Base-by-base conservation (phyloP, 2,329 filamentous ascomycete genomes). In the Alternaria tenuissima region DNA sequence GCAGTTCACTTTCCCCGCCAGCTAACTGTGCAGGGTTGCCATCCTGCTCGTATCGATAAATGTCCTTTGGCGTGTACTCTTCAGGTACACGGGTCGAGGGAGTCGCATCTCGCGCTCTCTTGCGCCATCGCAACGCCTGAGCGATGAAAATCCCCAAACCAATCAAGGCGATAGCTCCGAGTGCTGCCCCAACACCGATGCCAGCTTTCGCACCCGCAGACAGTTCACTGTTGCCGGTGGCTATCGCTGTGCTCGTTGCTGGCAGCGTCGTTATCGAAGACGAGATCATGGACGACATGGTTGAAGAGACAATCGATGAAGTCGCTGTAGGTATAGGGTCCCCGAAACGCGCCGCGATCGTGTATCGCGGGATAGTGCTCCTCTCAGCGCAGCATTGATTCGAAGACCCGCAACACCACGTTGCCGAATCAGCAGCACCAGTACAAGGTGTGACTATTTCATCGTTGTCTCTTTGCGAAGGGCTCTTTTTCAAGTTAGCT, bases 111-210 rank as follows among this genome's bases (percentile, higher is more conserved):
- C 28, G 28, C 12, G 54, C 43, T 16, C n/a, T 52, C 38, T 53
- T 60, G 20, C 56, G 49, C 60, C 60, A 60, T 42, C 54, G 56
- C 53, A 65, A 24, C 18, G 60, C 62, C 48, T 57, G 60, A n/a
- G 24, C 39, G 0, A 63, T 41, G 16, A 63, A 63, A 9, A 56
- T n/a, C 9, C 60, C 60, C 12, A 63, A 9, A 7, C 24, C 57
- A 2, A 58, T 39, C 26, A 65, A 47, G 4, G 39, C 47, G 8
- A 63, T 44, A 34, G 36, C 56, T 51, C 56, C 57, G 7, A 65
- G 11, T 1, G 41, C 16, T 36, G 43, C 52, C 11, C 55, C 58
- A 8, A 61, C 38, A 6, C 55, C 55, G 12, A 56, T 54, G 24
- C 58, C 55, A 28, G 58, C 61, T 38, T 61, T 59, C 4, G 42